These are phyloP conservation scores for Claviceps sp. DNA, from an alignment of 2,329 filamentous ascomycete genomes.

Conservation along the genomic window DNA sequence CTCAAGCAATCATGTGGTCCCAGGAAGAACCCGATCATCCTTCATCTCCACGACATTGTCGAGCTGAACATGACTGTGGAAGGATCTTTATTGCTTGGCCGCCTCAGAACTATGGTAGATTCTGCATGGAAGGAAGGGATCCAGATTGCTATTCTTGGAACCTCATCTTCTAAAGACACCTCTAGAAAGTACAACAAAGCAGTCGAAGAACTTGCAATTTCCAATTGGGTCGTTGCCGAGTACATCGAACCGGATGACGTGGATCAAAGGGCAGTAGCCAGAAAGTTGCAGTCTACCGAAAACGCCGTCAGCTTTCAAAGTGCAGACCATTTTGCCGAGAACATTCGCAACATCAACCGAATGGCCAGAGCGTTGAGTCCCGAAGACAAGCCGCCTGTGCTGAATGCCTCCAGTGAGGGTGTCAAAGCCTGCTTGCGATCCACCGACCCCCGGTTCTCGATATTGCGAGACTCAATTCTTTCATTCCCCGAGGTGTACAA, in stretches of 20 bases:
- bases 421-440: conserved; percentile 16
- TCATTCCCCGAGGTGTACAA: conserved; percentile 26
- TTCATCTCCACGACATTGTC: conserved; percentile 70
- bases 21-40: conserved; percentile 42
- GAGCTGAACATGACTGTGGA: conserved; percentile 59
- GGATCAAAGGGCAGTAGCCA: conserved; percentile 6
- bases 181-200: conserved; percentile 28
- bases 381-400: not conserved
- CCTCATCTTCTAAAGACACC: conserved; percentile 44
- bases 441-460: conserved; percentile 13
- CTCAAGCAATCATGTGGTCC: conserved; percentile 17
- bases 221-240: conserved; percentile 27
- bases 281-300: not conserved
- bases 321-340: conserved; percentile 29
- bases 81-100: conserved; percentile 54
- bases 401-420: conserved; percentile 12
- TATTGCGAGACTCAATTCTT: conserved; percentile 22
- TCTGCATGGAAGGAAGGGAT: conserved; percentile 57
- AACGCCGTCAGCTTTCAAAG: conserved; percentile 15
- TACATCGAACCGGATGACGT: conserved; percentile 19
- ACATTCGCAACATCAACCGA: conserved; percentile 31
- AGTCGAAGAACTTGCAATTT: conserved; percentile 24
- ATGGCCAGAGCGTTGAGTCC: conserved; percentile 30
- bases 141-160: conserved; percentile 68
- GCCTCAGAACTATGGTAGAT: conserved; percentile 59